phyloP scores from a whole-genome alignment of 129 eudicot species.

The Saussurea involucrata region DNA sequence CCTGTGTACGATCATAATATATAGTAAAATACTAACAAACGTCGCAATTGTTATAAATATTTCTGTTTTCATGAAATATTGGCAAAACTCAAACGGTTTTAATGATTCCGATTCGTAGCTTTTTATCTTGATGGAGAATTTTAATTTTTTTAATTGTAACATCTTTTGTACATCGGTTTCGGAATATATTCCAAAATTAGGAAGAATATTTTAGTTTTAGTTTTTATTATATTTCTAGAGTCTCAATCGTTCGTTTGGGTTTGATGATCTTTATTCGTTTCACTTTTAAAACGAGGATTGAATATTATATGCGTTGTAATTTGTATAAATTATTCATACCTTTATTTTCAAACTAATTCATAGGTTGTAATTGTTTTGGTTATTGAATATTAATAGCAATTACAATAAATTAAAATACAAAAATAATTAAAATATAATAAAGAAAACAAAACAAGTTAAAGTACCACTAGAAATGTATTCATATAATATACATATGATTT shows the following conservation, averaged over 20 bases:
- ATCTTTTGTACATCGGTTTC: slow-evolving; percentile 2
- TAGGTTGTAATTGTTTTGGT: not conserved
- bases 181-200: slow-evolving; percentile 21
- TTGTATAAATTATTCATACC: not conserved
- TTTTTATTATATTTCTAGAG: not conserved
- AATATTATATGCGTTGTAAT: not conserved
- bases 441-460: not conserved
- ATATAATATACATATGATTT: too few species aligned
- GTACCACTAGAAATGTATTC: too few species aligned
- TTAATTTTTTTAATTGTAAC: not conserved
- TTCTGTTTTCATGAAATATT: not conserved
- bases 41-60: too few species aligned
- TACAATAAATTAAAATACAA: not conserved
- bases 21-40: too few species aligned
- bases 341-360: not conserved
- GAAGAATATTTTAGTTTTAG: not conserved
- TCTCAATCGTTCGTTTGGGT: not conserved
- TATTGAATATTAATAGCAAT: not conserved
- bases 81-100: not conserved
- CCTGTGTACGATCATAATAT: too few species aligned
- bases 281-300: not conserved
- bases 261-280: not conserved
- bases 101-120: not conserved
- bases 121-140: not conserved
- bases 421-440: not conserved